These are phyloP conservation scores for Cystobasidium pallidum DNA, from an alignment of 1,284 basidiomycete species.

Conservation along the genomic window DNA sequence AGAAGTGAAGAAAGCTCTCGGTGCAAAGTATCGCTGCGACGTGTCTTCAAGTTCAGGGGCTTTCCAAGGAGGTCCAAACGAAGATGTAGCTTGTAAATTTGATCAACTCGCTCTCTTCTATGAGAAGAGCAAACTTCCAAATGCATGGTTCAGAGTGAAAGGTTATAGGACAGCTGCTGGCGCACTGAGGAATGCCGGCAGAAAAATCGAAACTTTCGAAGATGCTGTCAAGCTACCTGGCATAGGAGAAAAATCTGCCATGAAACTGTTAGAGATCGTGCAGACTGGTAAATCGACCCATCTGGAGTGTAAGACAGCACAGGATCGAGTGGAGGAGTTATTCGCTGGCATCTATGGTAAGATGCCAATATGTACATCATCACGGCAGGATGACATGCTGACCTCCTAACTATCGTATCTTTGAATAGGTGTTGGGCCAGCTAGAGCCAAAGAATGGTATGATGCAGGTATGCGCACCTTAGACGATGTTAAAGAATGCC, in stretches of 20 bases:
- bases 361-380: slow-evolving; percentile 3
- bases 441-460: slow-evolving; percentile 73
- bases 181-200: slow-evolving; percentile 30
- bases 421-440: slow-evolving; percentile 70
- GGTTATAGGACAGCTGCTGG: slow-evolving; percentile 47
- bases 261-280: slow-evolving; percentile 77
- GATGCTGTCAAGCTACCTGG: slow-evolving; percentile 69
- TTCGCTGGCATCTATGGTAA: slow-evolving; percentile 65
- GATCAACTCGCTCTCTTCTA: slow-evolving; percentile 41
- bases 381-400: neutral
- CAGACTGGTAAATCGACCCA: slow-evolving; percentile 68
- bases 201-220: slow-evolving; percentile 63
- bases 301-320: slow-evolving; percentile 67
- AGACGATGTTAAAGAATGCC: slow-evolving; percentile 66
- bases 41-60: slow-evolving; percentile 17
- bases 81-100: slow-evolving; percentile 43
- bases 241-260: slow-evolving; percentile 73
- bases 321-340: slow-evolving; percentile 63
- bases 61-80: slow-evolving; percentile 45
- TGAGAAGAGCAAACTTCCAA: slow-evolving; percentile 43
- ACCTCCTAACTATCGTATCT: slow-evolving; percentile 1
- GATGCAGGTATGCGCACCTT: slow-evolving; percentile 74
- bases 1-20: slow-evolving; percentile 9
- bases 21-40: slow-evolving; percentile 32
- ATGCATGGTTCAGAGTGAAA: slow-evolving; percentile 44